Evolutionary conservation across 1,284 basidiomycete species (phyloP).

Genomic region (Dichomitus squalens): DNA sequence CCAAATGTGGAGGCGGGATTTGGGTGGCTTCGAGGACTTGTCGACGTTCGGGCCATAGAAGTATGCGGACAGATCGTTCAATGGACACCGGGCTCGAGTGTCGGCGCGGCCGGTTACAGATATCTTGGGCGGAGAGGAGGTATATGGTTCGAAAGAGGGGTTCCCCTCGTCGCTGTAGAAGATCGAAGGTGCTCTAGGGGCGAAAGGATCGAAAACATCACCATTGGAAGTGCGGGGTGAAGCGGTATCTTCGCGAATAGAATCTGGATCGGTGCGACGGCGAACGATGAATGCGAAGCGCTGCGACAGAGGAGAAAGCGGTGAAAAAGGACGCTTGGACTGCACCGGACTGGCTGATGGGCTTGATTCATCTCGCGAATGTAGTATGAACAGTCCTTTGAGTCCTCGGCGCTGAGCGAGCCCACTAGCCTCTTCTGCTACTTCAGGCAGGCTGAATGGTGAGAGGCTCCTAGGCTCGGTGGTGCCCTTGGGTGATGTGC

Average conservation of each 20-base stretch:
- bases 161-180: slow-evolving; percentile 13
- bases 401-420: slow-evolving; percentile 18
- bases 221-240: not conserved
- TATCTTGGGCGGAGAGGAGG: not conserved
- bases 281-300: not conserved
- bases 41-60: not conserved
- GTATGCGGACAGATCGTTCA: slow-evolving; percentile 20
- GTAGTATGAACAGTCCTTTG: slow-evolving; percentile 8
- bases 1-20: slow-evolving; percentile 11
- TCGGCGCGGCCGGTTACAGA: not conserved
- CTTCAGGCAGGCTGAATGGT: not conserved
- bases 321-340: slow-evolving; percentile 3
- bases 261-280: not conserved
- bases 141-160: slow-evolving; percentile 1
- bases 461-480: not conserved
- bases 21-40: slow-evolving; percentile 2
- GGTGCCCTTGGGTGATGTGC: not conserved
- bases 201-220: slow-evolving; percentile 24
- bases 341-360: not conserved
- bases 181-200: slow-evolving; percentile 9
- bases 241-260: not conserved
- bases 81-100: slow-evolving; percentile 7
- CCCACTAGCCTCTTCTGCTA: not conserved
- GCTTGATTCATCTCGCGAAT: not conserved
- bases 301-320: slow-evolving; percentile 5